These are phyloP conservation scores for Dendrocalamus latiflorus DNA, from an alignment of 202 grass and related monocot genomes.

Conservation along the genomic window DNA sequence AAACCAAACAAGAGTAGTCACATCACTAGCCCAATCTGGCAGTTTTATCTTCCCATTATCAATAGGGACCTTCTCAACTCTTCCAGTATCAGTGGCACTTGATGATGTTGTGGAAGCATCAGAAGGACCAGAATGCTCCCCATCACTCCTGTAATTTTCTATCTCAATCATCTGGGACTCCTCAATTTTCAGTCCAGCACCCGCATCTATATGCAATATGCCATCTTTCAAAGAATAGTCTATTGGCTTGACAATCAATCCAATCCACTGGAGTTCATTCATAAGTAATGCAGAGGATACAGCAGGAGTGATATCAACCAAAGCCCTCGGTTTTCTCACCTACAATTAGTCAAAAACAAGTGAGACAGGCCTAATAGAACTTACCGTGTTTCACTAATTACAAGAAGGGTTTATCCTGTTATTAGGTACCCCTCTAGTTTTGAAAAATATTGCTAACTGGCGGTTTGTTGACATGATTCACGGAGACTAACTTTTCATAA, in stretches of 20 bases:
- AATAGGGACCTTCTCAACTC: too few species aligned
- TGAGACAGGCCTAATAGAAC: constrained; percentile 11
- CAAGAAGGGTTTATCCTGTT: neutral
- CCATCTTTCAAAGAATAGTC: too few species aligned
- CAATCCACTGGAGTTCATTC: constrained; percentile 98
- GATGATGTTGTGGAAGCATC: too few species aligned
- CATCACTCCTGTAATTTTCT: too few species aligned
- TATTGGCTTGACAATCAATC: constrained; percentile 89
- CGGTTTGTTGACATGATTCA: constrained; percentile 7
- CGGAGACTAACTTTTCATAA: neutral
- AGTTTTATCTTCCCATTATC: too few species aligned
- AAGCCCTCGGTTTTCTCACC: constrained; percentile 91
- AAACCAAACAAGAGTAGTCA: too few species aligned
- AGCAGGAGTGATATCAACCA: constrained; percentile 88
- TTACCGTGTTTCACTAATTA: neutral
- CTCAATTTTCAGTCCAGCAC: too few species aligned
- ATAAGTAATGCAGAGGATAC: constrained; percentile 92
- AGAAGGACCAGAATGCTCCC: too few species aligned
- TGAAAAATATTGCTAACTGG: constrained; percentile 7
- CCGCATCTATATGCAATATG: too few species aligned
- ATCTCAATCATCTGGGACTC: too few species aligned
- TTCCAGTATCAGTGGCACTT: too few species aligned
- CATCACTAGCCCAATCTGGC: too few species aligned
- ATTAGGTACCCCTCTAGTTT: neutral
- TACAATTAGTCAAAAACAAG: constrained; percentile 24